phyloP scores from a whole-genome alignment of 345 rosid genomes.

The Erodium maritimum region DNA sequence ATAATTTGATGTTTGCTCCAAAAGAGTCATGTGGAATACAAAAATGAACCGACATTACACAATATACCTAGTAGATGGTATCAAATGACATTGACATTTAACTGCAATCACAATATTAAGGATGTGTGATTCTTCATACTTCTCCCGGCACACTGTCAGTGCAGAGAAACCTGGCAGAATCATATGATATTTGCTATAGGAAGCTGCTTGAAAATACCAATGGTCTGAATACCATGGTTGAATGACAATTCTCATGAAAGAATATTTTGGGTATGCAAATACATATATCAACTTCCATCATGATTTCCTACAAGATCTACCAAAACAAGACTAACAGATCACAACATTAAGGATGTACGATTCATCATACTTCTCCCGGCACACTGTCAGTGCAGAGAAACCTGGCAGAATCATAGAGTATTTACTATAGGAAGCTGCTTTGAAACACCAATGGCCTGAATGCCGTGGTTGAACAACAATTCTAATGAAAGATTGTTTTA shows the following conservation, averaged over 20 bases:
- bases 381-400: conserved; percentile 98
- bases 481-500: background rate
- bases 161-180: conserved; percentile 97
- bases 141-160: conserved; percentile 98
- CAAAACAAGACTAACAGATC: too few relatives aligned
- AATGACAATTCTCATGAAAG: conserved; percentile 6
- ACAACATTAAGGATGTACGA: conserved; percentile 32
- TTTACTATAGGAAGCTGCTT: conserved; percentile 68
- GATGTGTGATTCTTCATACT: conserved; percentile 91
- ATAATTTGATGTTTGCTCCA: background rate
- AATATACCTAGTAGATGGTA: too few relatives aligned
- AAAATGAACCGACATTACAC: too few relatives aligned
- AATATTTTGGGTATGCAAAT: background rate
- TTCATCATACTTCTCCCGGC: conserved; percentile 98
- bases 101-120: background rate
- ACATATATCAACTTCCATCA: background rate
- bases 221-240: conserved; percentile 55
- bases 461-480: conserved; percentile 32
- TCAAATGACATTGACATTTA: background rate
- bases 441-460: conserved; percentile 39
- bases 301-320: too few relatives aligned
- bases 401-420: conserved; percentile 66
- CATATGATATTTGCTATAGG: conserved; percentile 42
- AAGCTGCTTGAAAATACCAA: conserved; percentile 44
- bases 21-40: background rate